A percentile compares a stretch with the other conserved stretches of the same genome.
Evolutionary conservation across 2,329 filamentous ascomycete species (phyloP).

Genomic region (Colletotrichum sp.): DNA sequence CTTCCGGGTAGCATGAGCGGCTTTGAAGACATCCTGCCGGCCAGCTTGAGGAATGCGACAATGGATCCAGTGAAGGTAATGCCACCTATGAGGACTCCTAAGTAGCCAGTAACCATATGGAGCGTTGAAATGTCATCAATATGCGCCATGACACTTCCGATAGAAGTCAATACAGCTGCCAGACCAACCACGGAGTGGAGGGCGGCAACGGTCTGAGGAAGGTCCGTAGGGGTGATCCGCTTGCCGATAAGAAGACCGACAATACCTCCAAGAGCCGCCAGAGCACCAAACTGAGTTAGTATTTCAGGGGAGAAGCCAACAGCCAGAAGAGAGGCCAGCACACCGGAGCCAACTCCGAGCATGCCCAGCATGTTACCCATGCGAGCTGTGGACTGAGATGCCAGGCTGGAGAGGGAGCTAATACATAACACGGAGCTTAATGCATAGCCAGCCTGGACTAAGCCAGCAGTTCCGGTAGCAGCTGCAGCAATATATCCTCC

Average conservation of each 20-base stretch:
- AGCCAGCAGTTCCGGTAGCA: slow-evolving; percentile 79
- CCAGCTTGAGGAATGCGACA: slow-evolving; percentile 87
- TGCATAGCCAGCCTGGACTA: slow-evolving; percentile 88
- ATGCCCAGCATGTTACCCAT: slow-evolving; percentile 88
- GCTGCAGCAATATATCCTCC: slow-evolving; percentile 83
- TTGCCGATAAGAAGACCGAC: slow-evolving; percentile 79
- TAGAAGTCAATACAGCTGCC: slow-evolving; percentile 86
- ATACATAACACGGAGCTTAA: slow-evolving; percentile 87
- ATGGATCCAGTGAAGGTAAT: slow-evolving; percentile 92
- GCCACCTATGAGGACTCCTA: slow-evolving; percentile 85
- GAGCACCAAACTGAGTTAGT: slow-evolving; percentile 77
- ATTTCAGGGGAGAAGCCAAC: slow-evolving; percentile 83
- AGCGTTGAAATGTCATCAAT: slow-evolving; percentile 69
- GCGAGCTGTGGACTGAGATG: slow-evolving; percentile 82
- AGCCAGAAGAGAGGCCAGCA: slow-evolving; percentile 81
- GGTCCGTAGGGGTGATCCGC: slow-evolving; percentile 84
- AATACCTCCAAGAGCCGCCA: slow-evolving; percentile 75
- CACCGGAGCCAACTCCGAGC: slow-evolving; percentile 81
- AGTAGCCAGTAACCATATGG: slow-evolving; percentile 84
- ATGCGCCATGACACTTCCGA: slow-evolving; percentile 76
- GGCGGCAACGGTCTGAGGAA: slow-evolving; percentile 89
- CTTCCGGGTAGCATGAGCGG: slow-evolving; percentile 76
- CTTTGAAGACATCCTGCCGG: slow-evolving; percentile 80
- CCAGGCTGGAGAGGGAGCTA: slow-evolving; percentile 79
- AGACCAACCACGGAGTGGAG: slow-evolving; percentile 90